These are phyloP conservation scores for Dillenia suffruticosa DNA, from an alignment of 164 flowering plant genomes.

Conservation along the genomic window DNA sequence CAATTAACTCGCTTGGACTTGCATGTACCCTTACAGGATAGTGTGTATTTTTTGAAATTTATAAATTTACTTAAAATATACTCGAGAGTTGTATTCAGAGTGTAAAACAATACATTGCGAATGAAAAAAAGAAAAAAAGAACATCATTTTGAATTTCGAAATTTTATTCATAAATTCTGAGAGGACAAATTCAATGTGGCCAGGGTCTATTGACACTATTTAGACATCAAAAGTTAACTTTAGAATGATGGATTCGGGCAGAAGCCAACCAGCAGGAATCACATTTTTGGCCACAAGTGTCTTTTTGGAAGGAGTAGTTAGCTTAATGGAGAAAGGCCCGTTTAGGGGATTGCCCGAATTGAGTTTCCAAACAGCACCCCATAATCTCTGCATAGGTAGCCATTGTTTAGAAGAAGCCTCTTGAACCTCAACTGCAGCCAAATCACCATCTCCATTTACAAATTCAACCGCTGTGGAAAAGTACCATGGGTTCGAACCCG, in stretches of 20 bases:
- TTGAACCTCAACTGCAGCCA: slow-evolving; percentile 8
- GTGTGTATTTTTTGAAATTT: too few relatives aligned
- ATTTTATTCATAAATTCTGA: too few relatives aligned
- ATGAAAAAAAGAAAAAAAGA: too few relatives aligned
- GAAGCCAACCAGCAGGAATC: slow-evolving; percentile 11
- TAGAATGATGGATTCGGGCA: neutral
- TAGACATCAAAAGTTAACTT: slow-evolving; percentile 2
- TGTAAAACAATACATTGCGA: too few relatives aligned
- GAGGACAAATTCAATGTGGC: too few relatives aligned
- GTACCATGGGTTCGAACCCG: slow-evolving; percentile 21
- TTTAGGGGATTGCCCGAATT: slow-evolving; percentile 7
- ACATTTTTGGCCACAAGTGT: slow-evolving; percentile 9
- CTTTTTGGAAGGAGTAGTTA: slow-evolving; percentile 9
- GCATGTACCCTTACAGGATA: too few relatives aligned
- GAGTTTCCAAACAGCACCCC: slow-evolving; percentile 30
- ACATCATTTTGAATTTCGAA: too few relatives aligned
- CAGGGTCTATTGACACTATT: too few relatives aligned
- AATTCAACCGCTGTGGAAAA: slow-evolving; percentile 16
- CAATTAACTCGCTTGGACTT: too few relatives aligned
- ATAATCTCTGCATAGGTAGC: slow-evolving; percentile 21
- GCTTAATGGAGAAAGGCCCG: slow-evolving; percentile 16
- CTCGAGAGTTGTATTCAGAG: too few relatives aligned
- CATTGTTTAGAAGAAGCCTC: slow-evolving; percentile 4
- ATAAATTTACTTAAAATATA: too few relatives aligned
- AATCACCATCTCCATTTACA: slow-evolving; percentile 27